Conservation (phyloP, 805 yeast genomes). For the Barnettozyma wickerhamii region DNA sequence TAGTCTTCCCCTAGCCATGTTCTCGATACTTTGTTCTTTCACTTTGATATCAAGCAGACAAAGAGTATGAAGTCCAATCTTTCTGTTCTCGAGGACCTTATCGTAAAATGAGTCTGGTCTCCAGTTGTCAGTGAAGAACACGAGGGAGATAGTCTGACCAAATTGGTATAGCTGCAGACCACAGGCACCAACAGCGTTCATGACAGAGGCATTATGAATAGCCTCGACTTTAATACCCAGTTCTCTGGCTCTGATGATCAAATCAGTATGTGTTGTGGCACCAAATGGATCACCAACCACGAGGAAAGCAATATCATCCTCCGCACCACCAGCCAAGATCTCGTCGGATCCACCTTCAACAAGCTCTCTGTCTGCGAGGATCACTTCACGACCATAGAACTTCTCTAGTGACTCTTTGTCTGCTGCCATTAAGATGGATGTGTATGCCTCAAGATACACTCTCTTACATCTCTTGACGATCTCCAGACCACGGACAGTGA, state of each 20-base stretch:
- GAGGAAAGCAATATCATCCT: slow-evolving; percentile 84
- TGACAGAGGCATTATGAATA: slow-evolving; percentile 92
- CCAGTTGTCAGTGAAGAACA: slow-evolving; percentile 93
- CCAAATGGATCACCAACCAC: slow-evolving; percentile 99
- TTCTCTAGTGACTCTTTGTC: slow-evolving; percentile 66
- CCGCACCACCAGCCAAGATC: slow-evolving; percentile 71
- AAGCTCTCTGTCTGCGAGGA: slow-evolving; percentile 89
- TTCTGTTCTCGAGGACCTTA: slow-evolving; percentile 84
- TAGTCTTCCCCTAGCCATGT: slow-evolving; percentile 86
- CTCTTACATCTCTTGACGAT: slow-evolving; percentile 78
- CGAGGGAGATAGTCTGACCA: slow-evolving; percentile 96
- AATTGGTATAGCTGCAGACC: slow-evolving; percentile 92
- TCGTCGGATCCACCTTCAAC: slow-evolving; percentile 88
- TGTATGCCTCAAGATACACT: slow-evolving; percentile 93
- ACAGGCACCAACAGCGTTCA: slow-evolving; percentile 98
- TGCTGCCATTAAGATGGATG: slow-evolving; percentile 94
- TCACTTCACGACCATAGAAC: slow-evolving; percentile 81
- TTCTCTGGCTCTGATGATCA: slow-evolving; percentile 88
- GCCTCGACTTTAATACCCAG: slow-evolving; percentile 71
- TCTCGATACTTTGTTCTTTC: slow-evolving; percentile 92
- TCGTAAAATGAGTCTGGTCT: slow-evolving; percentile 94
- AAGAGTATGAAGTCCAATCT: slow-evolving; percentile 87
- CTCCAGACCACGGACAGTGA: slow-evolving; percentile 91
- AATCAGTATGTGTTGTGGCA: slow-evolving; percentile 96
- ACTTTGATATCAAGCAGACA: slow-evolving; percentile 89